Evolutionary conservation across 1,284 basidiomycete genomes (phyloP), one percentile per base, ranked within the genome.

Genomic region (Leccinum subspadiceum): DNA sequence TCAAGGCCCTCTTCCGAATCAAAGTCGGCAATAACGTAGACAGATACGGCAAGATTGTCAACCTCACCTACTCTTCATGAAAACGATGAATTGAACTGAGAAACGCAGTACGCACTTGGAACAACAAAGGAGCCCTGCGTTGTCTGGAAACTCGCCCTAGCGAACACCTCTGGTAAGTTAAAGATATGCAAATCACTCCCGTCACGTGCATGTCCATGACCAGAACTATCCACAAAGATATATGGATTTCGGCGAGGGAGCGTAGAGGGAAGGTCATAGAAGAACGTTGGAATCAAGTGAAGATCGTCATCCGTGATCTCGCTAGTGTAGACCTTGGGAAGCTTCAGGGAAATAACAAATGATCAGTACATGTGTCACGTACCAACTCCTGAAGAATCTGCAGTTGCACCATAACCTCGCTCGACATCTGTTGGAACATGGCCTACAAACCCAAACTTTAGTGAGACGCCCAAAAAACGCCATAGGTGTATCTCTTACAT

Each of bases 221-320:
- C 53, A 35, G 73, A 56, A 13, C 22, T 53, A 4, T 81, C 74
- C 1, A 86, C 81, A 65, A 84, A 84, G 58, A 94, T 86, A 64
- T 89, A 84, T 26, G 75, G 76, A 71, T 94, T 97, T 13, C 96
- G 79, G 24, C 88, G 81, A 59, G 79, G 77, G 48, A 81, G 79
- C 0, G 92, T 86, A 0, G 82, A 83, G 0, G 94, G 90, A 2
- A 94, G 81, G 69, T 97, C 93, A 71, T 97, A 98, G 77, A 98
- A 98, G 75, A 89, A 93, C 5, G 81, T 89, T 10, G 85, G 76
- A 53, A 94, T 80, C 20, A 76, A 73, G 3, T 74, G 77, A 7
- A 75, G 71, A 58, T 84, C 78, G 1, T 79, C 78, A 50, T 93
- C 88, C 2, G 78, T 80, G 15, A 96, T 70, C 35, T 79, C 73